Evolutionary conservation across 352 stramenopile species (phyloP).

Genomic region (Globisporangium abappressorium): DNA sequence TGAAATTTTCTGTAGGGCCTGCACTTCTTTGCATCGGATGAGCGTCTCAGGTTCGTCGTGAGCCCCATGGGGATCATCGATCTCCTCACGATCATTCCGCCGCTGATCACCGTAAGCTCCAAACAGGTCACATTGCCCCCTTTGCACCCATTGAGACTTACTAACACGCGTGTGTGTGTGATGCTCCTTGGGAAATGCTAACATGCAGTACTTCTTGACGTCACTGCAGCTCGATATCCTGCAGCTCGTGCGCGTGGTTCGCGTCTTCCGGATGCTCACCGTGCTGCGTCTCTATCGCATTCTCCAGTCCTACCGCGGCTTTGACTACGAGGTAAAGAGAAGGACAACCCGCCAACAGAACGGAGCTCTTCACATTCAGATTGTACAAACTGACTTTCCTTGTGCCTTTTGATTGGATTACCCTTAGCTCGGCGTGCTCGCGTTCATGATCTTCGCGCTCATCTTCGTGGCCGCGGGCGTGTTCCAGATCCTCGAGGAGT

Average conservation of each 20-base stretch:
- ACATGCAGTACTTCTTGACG: slow-evolving; percentile 31
- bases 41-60: slow-evolving; percentile 40
- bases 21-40: slow-evolving; percentile 37
- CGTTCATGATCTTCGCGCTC: slow-evolving; percentile 53
- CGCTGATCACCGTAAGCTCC: slow-evolving; percentile 31
- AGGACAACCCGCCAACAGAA: background rate
- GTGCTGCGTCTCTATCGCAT: slow-evolving; percentile 60
- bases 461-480: slow-evolving; percentile 57
- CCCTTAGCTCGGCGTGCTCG: slow-evolving; percentile 37
- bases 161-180: background rate
- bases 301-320: slow-evolving; percentile 48
- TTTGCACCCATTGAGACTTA: background rate
- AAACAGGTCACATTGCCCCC: background rate
- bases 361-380: background rate
- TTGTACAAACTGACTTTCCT: too few species aligned
- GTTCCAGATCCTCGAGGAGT: slow-evolving; percentile 57
- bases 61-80: slow-evolving; percentile 56
- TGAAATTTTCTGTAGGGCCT: slow-evolving; percentile 20
- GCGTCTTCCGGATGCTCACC: slow-evolving; percentile 55
- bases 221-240: slow-evolving; percentile 35
- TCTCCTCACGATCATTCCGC: slow-evolving; percentile 51
- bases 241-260: slow-evolving; percentile 45
- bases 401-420: background rate
- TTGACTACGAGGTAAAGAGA: slow-evolving; percentile 43
- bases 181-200: background rate